A percentile compares a stretch with the other conserved stretches of the same genome.
These are phyloP conservation scores for Lunasporangiospora selenospora DNA, from an alignment of 192 early-diverging fungal species.

Conservation along the genomic window DNA sequence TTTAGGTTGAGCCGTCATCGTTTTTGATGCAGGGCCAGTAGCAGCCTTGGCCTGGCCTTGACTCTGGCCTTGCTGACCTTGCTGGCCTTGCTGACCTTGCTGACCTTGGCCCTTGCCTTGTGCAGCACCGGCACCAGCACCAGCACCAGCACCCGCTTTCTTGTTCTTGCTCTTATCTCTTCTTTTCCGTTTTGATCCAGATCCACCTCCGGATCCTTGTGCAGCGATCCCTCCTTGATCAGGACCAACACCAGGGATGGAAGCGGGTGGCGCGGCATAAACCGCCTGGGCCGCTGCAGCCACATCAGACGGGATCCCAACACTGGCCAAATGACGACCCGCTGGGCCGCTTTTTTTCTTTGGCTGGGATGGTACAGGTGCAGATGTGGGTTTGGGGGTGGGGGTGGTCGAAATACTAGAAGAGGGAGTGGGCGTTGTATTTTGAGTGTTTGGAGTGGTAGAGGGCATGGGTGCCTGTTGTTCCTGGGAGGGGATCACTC, in stretches of 20 bases:
- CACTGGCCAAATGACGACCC: too few relatives aligned
- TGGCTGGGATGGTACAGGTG: neutral
- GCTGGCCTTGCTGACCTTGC: neutral
- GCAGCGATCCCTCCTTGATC: too few relatives aligned
- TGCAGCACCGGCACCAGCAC: too few relatives aligned
- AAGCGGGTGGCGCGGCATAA: neutral
- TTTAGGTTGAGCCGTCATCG: neutral
- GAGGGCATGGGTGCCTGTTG: neutral
- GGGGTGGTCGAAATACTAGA: neutral
- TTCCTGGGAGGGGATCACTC: neutral
- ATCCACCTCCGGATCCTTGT: too few relatives aligned
- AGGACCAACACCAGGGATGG: too few relatives aligned
- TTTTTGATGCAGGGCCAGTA: too few relatives aligned
- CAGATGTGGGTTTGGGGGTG: neutral
- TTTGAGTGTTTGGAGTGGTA: neutral
- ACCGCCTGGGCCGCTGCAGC: slow-evolving; percentile 7
- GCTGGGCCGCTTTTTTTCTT: too few relatives aligned
- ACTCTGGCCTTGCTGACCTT: neutral
- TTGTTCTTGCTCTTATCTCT: too few relatives aligned
- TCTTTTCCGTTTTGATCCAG: too few relatives aligned
- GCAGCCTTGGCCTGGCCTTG: too few relatives aligned
- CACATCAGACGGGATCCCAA: slow-evolving; percentile 6
- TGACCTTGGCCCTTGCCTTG: too few relatives aligned
- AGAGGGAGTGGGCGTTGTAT: neutral
- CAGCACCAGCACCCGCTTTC: too few relatives aligned